Percentiles rank a stretch among this genome's conserved stretches.
Evolutionary conservation across 371 early-diverging fungal species (phyloP).

Genomic region (Syncephalastrum sp.): DNA sequence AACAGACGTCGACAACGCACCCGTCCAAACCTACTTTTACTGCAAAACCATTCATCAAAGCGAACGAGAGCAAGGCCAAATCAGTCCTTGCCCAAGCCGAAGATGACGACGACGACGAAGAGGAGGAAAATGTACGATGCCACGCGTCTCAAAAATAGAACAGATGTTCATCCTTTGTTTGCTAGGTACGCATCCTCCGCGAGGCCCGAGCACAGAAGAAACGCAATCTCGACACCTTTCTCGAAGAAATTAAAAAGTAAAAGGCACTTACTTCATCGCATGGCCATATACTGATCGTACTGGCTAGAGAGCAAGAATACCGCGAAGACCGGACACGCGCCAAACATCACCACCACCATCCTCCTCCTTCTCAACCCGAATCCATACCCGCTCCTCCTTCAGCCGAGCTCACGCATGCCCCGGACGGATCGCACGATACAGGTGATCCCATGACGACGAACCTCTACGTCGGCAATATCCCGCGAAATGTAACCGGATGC

Average conservation of each 20-base stretch:
- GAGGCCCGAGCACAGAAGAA: slow-evolving; percentile 59
- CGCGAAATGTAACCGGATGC: slow-evolving; percentile 37
- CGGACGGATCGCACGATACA: slow-evolving; percentile 62
- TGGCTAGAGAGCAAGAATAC: slow-evolving; percentile 42
- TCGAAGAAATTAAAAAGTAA: slow-evolving; percentile 82
- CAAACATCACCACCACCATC: slow-evolving; percentile 6
- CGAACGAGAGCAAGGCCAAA: slow-evolving; percentile 20
- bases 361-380: no score
- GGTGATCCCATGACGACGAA: slow-evolving; percentile 86
- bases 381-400: no score
- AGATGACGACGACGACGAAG: slow-evolving; percentile 27
- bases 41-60: slow-evolving; percentile 39
- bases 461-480: slow-evolving; percentile 86
- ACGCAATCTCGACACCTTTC: slow-evolving; percentile 79
- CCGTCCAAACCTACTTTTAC: slow-evolving; percentile 9
- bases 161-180: no score
- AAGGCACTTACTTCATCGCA: background rate
- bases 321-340: slow-evolving; percentile 30
- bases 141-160: no score
- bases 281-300: background rate
- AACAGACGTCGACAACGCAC: slow-evolving; percentile 4
- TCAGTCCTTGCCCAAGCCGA: slow-evolving; percentile 18
- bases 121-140: no score
- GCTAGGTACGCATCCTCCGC: slow-evolving; percentile 23
- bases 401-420: background rate